Evolutionary conservation across 768 basidiomycete species (phyloP).

Genomic region (Hypsizygus marmoreus): DNA sequence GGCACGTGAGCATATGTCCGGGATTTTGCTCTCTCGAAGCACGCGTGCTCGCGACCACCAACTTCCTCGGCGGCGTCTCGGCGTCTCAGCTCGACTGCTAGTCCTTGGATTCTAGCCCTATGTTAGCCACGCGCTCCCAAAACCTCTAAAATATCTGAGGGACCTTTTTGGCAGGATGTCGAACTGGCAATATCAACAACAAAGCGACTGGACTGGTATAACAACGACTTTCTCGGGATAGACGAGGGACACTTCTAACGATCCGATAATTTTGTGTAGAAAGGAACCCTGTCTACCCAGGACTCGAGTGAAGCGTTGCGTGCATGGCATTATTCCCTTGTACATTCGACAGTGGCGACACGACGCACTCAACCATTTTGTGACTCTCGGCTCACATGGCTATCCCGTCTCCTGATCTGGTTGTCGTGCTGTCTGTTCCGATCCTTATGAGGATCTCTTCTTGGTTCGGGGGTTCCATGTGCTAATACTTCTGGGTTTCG

Average conservation of each 20-base stretch:
- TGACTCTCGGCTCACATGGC: slow-evolving; percentile 20
- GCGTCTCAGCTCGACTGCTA: slow-evolving; percentile 7
- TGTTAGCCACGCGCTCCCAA: slow-evolving; percentile 7
- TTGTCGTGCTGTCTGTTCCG: not conserved
- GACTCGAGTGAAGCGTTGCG: too few species aligned
- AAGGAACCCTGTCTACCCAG: too few species aligned
- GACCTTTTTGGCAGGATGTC: not conserved
- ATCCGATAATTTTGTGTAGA: too few species aligned
- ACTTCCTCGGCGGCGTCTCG: too few species aligned
- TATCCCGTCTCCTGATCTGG: slow-evolving; percentile 9
- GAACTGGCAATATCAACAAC: too few species aligned
- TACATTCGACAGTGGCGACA: not conserved
- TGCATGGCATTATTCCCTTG: not conserved
- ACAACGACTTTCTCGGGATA: not conserved
- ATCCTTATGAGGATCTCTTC: slow-evolving; percentile 1
- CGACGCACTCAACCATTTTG: not conserved
- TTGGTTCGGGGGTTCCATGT: slow-evolving; percentile 15
- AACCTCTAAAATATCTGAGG: slow-evolving; percentile 3
- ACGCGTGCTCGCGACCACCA: slow-evolving; percentile 11
- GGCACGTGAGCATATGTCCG: not conserved
- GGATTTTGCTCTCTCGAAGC: too few species aligned
- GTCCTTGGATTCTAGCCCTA: slow-evolving; percentile 5
- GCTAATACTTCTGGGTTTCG: slow-evolving; percentile 7
- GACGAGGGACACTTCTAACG: too few species aligned
- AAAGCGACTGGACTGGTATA: too few species aligned